phyloP scores from a whole-genome alignment of 495 filamentous ascomycete genomes.

The Cladorrhinum samala region DNA sequence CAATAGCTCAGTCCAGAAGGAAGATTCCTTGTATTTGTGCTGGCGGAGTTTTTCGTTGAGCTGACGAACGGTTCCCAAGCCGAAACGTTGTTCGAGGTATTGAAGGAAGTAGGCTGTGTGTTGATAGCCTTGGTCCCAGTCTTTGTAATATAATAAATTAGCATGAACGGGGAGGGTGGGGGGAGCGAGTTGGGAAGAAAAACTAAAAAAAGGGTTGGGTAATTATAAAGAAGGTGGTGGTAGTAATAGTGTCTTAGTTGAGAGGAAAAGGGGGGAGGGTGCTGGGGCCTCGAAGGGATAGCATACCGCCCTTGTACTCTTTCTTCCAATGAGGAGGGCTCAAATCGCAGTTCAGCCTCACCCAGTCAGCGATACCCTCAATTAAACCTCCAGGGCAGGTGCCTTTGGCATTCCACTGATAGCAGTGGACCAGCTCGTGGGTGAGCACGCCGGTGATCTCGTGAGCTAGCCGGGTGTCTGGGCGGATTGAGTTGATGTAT shows the following conservation, averaged over 20 bases:
- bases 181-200: no score
- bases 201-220: background rate
- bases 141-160: conserved; percentile 13
- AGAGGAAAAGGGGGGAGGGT: background rate
- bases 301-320: conserved; percentile 25
- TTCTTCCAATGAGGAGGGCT: conserved; percentile 81
- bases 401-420: conserved; percentile 67
- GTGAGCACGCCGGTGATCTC: conserved; percentile 81
- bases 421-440: conserved; percentile 96
- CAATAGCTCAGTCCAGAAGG: conserved; percentile 68
- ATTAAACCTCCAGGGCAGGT: conserved; percentile 71
- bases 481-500: conserved; percentile 55
- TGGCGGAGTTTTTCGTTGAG: conserved; percentile 66
- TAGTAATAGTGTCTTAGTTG: background rate
- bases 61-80: conserved; percentile 61
- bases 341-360: conserved; percentile 67
- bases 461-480: conserved; percentile 32
- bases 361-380: conserved; percentile 93
- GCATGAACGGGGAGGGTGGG: no score
- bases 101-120: conserved; percentile 88
- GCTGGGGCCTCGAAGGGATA: no score
- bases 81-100: conserved; percentile 60
- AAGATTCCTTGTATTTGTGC: conserved; percentile 49
- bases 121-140: conserved; percentile 92
- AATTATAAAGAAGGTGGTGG: background rate